A percentile compares a stretch with the other conserved stretches of the same genome.
phyloP scores from a whole-genome alignment of 2,329 filamentous ascomycete species.

The Saccharata proteae region DNA sequence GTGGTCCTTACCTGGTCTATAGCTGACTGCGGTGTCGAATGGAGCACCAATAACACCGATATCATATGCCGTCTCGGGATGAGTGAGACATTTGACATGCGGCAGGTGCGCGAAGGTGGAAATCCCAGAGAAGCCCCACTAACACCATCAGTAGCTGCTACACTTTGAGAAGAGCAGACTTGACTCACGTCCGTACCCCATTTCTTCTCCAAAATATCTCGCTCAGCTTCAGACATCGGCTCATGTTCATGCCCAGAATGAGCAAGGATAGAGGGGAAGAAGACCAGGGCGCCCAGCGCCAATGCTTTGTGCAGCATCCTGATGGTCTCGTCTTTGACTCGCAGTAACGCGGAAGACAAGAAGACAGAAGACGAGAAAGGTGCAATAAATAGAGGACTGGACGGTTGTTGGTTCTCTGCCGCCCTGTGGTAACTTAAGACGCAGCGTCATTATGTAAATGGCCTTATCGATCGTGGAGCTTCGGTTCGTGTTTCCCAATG shows the following conservation, averaged over 20 bases:
- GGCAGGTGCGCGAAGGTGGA: conserved; percentile 40
- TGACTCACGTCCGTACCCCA: conserved; percentile 28
- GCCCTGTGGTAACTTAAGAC: conserved; percentile 1
- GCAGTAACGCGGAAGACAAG: neutral
- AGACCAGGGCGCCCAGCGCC: no score
- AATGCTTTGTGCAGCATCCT: no score
- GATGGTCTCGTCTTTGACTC: no score
- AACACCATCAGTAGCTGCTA: conserved; percentile 13
- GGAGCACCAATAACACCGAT: conserved; percentile 38
- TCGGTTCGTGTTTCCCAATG: no score
- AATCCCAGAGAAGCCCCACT: conserved; percentile 62
- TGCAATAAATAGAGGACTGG: conserved; percentile 1
- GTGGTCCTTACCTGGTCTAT: conserved; percentile 29
- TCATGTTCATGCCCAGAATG: conserved; percentile 17
- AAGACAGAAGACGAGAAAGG: neutral
- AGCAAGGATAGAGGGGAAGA: no score
- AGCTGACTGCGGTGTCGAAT: conserved; percentile 38
- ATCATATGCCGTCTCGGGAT: conserved; percentile 31
- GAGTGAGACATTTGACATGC: conserved; percentile 35
- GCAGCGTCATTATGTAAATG: conserved; percentile 1
- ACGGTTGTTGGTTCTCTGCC: conserved; percentile 3
- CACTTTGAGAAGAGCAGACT: neutral
- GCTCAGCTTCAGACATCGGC: conserved; percentile 17
- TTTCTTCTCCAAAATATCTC: conserved; percentile 25
- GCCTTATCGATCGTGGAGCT: neutral